These are phyloP conservation scores for Aeschynomene evenia DNA, from an alignment of 306 rosid species.

Conservation along the genomic window DNA sequence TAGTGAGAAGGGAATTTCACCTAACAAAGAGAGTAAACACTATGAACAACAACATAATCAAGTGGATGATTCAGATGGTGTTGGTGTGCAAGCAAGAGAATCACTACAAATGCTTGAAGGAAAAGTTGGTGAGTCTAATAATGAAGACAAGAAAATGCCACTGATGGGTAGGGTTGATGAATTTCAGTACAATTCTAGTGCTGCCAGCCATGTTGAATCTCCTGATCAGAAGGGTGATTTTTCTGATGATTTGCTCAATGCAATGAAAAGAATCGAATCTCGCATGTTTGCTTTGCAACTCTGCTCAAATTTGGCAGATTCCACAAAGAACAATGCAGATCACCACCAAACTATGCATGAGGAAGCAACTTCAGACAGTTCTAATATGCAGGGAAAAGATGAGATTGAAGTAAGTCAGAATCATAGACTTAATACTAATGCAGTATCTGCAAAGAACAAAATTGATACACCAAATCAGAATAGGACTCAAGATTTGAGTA, in stretches of 20 bases:
- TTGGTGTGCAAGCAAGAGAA: conserved; percentile 22
- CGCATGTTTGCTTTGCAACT: conserved; percentile 56
- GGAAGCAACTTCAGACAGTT: conserved; percentile 5
- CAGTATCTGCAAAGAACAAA: conserved; percentile 12
- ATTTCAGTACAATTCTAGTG: conserved; percentile 22
- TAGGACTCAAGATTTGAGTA: conserved; percentile 9
- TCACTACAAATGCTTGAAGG: conserved; percentile 3
- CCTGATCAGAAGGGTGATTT: conserved; percentile 36
- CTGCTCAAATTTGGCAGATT: conserved; percentile 27
- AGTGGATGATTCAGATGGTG: conserved; percentile 12
- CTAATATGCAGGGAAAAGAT: conserved; percentile 18
- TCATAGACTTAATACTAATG: not conserved
- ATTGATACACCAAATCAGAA: not conserved
- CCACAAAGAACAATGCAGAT: conserved; percentile 22
- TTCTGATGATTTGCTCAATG: conserved; percentile 42
- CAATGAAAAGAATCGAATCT: conserved; percentile 60
- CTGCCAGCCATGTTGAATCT: conserved; percentile 28
- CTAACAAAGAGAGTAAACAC: conserved; percentile 15
- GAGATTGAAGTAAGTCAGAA: conserved; percentile 27
- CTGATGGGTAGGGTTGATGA: conserved; percentile 5
- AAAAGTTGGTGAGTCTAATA: conserved; percentile 4
- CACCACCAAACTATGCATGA: conserved; percentile 4
- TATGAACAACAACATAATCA: conserved; percentile 14
- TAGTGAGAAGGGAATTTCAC: not conserved
- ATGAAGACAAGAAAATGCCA: conserved; percentile 16